These are phyloP conservation scores for Populus hybrid DNA, from an alignment of 441 rosid species.

Conservation along the genomic window DNA sequence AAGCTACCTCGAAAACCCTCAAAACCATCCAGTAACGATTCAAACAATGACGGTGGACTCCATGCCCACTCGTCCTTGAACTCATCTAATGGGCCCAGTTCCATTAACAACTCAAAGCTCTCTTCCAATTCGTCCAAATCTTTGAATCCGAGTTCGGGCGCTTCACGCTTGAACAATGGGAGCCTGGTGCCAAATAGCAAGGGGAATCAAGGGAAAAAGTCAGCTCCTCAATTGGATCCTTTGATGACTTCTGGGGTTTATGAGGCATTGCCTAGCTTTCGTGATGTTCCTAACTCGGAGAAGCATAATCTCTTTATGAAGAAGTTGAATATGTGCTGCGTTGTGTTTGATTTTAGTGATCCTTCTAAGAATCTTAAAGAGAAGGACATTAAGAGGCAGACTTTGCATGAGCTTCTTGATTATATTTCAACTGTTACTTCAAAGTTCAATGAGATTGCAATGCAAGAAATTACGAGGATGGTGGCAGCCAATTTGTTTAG, in stretches of 20 bases:
- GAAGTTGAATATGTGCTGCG: constrained; percentile 74
- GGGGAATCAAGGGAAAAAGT: constrained; percentile 46
- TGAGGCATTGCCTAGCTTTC: constrained; percentile 68
- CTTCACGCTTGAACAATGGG: constrained; percentile 44
- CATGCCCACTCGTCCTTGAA: constrained; percentile 36
- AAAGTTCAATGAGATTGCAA: constrained; percentile 69
- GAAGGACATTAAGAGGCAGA: constrained; percentile 80
- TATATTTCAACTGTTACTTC: constrained; percentile 51
- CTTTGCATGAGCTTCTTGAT: constrained; percentile 76
- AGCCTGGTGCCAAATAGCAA: constrained; percentile 33
- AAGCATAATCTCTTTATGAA: constrained; percentile 63
- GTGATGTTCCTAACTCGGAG: constrained; percentile 69
- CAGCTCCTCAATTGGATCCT: constrained; percentile 34
- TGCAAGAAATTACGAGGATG: constrained; percentile 74
- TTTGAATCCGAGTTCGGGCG: constrained; percentile 33
- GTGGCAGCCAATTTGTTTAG: constrained; percentile 69
- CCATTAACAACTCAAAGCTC: constrained; percentile 38
- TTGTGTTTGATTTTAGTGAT: constrained; percentile 67
- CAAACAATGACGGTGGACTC: constrained; percentile 42
- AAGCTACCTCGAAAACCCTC: constrained; percentile 78
- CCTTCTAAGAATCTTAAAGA: constrained; percentile 69
- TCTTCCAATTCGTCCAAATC: constrained; percentile 39
- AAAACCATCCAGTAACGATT: constrained; percentile 59
- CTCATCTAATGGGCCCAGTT: constrained; percentile 41
- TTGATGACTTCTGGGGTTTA: constrained; percentile 39